A percentile compares a stretch with the other conserved stretches of the same genome.
Evolutionary conservation across 2,329 filamentous ascomycete species (phyloP).

Genomic region (Hymenoscyphus infarciens): DNA sequence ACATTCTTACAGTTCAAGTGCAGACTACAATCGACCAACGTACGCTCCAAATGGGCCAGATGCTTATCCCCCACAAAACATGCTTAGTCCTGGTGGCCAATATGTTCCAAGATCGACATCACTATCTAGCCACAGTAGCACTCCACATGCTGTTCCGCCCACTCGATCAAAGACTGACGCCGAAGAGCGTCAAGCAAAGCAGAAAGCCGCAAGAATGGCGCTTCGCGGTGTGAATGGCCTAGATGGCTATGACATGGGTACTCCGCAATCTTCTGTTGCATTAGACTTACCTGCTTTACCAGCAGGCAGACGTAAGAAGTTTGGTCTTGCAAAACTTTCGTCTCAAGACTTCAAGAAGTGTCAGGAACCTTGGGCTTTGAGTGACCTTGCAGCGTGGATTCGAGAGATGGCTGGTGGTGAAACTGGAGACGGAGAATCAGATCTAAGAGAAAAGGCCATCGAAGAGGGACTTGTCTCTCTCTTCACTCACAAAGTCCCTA

Average conservation of each 20-base stretch:
- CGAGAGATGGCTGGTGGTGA: conserved; percentile 65
- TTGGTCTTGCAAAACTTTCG: conserved; percentile 80
- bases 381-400: conserved; percentile 82
- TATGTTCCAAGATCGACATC: conserved; percentile 73
- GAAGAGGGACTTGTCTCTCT: conserved; percentile 83
- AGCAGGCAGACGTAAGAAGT: conserved; percentile 73
- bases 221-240: conserved; percentile 50
- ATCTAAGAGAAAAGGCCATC: conserved; percentile 79
- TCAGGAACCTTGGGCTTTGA: conserved; percentile 87
- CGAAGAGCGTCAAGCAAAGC: conserved; percentile 58
- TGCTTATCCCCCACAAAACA: conserved; percentile 41
- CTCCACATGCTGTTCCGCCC: conserved; percentile 75
- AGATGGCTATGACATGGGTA: conserved; percentile 55
- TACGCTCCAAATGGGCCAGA: conserved; percentile 31
- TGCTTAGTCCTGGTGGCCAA: conserved; percentile 36
- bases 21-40: conserved; percentile 37
- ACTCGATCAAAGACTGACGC: conserved; percentile 92
- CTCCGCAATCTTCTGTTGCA: conserved; percentile 51
- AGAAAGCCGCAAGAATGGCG: conserved; percentile 47
- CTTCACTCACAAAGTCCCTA: conserved; percentile 93
- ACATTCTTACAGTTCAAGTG: conserved; percentile 45
- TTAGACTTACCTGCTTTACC: conserved; percentile 85
- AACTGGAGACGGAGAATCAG: conserved; percentile 71
- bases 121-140: conserved; percentile 74
- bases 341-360: conserved; percentile 80